A percentile compares a stretch with the other conserved stretches of the same genome.
Evolutionary conservation across 2,329 filamentous ascomycete genomes (phyloP).

Genomic region (Penicillium expansum): DNA sequence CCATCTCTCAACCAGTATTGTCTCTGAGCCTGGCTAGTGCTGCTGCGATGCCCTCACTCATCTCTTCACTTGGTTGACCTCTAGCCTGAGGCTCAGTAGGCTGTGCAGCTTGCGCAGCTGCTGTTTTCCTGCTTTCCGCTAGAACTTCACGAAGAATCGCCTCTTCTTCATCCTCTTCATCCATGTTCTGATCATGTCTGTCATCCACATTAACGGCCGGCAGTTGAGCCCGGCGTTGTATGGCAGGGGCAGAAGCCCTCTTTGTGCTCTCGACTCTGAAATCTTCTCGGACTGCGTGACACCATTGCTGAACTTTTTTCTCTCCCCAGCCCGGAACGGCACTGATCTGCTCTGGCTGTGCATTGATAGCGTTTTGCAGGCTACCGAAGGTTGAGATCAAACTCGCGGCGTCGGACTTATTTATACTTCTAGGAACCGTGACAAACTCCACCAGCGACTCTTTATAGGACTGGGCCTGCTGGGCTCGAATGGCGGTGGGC

Average conservation of each 20-base stretch:
- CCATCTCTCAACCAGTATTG: slow-evolving; percentile 23
- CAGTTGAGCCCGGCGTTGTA: slow-evolving; percentile 24
- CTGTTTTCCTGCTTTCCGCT: slow-evolving; percentile 24
- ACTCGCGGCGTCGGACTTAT: slow-evolving; percentile 90
- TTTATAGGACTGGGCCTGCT: slow-evolving; percentile 77
- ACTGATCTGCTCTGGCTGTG: slow-evolving; percentile 77
- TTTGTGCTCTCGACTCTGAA: slow-evolving; percentile 73
- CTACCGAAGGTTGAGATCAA: slow-evolving; percentile 91
- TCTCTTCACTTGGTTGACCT: slow-evolving; percentile 26
- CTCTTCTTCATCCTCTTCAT: slow-evolving; percentile 45
- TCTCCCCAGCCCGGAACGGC: slow-evolving; percentile 91
- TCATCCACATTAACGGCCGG: slow-evolving; percentile 10
- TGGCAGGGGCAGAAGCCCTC: slow-evolving; percentile 47
- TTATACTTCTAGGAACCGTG: slow-evolving; percentile 82
- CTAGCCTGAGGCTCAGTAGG: background rate
- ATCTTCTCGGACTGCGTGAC: slow-evolving; percentile 74
- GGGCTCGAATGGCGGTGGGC: slow-evolving; percentile 74
- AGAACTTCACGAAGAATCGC: slow-evolving; percentile 41
- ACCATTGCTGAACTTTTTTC: slow-evolving; percentile 89
- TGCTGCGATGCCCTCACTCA: slow-evolving; percentile 59
- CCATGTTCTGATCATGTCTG: slow-evolving; percentile 1
- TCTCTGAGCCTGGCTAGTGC: slow-evolving; percentile 56
- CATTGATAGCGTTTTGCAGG: slow-evolving; percentile 81
- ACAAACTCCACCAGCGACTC: slow-evolving; percentile 90
- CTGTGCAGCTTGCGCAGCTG: slow-evolving; percentile 10